Percentiles rank a stretch among this genome's conserved stretches.
phyloP scores from a whole-genome alignment of 768 basidiomycete genomes.

The Lepiota venenata region DNA sequence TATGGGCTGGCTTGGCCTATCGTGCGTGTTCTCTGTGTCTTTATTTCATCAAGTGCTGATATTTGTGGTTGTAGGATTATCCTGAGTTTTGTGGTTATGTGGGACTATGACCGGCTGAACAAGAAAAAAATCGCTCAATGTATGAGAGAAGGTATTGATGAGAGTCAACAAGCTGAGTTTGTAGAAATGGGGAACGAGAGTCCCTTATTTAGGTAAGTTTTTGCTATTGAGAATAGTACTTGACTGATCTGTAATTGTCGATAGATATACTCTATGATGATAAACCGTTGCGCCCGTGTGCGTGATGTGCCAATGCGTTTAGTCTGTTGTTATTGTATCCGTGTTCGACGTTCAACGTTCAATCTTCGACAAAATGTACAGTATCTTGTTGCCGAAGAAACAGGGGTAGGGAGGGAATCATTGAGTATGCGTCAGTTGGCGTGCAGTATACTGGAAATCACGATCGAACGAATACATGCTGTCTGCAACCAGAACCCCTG shows the following conservation, averaged over 20 bases:
- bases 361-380: no score
- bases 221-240: not conserved
- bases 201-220: constrained; percentile 50
- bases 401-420: no score
- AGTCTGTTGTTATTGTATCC: no score
- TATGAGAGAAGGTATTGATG: constrained; percentile 37
- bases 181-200: constrained; percentile 48
- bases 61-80: constrained; percentile 24
- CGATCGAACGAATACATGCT: constrained; percentile 73
- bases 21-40: constrained; percentile 21
- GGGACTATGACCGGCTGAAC: constrained; percentile 47
- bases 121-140: constrained; percentile 45
- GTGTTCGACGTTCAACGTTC: no score
- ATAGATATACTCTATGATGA: no score
- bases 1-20: constrained; percentile 28
- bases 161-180: constrained; percentile 36
- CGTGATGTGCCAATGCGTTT: no score
- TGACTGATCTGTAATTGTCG: no score
- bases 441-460: constrained; percentile 72
- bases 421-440: constrained; percentile 84
- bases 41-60: not conserved
- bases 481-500: constrained; percentile 76
- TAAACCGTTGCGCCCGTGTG: no score
- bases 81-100: constrained; percentile 41
- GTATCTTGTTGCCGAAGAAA: no score